phyloP scores from a whole-genome alignment of 495 filamentous ascomycete genomes.

The Daldinia grandis region DNA sequence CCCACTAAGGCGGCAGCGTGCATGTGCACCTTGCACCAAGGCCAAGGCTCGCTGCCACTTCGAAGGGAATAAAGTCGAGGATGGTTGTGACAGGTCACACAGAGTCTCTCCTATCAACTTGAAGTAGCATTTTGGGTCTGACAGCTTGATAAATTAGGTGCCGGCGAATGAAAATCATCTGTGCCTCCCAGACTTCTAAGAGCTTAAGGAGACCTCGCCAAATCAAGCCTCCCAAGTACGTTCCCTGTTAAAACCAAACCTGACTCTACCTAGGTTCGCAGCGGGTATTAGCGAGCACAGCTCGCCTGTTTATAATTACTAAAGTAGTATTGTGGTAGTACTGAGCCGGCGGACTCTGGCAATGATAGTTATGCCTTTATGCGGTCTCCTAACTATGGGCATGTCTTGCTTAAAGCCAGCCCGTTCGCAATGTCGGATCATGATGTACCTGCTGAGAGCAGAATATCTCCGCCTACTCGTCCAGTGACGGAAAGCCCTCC shows the following conservation, averaged over 20 bases:
- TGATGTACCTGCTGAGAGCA: constrained; percentile 5
- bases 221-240: constrained; percentile 38
- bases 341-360: background rate
- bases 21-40: constrained; percentile 47
- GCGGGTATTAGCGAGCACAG: background rate
- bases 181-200: constrained; percentile 44
- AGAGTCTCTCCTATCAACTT: background rate
- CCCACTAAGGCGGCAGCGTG: constrained; percentile 45
- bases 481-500: constrained; percentile 3
- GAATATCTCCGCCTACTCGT: constrained; percentile 10
- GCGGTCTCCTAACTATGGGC: constrained; percentile 17
- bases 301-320: background rate
- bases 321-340: constrained; percentile 10
- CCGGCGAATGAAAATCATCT: constrained; percentile 37
- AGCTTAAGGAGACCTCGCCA: constrained; percentile 46
- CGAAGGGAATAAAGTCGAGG: constrained; percentile 35
- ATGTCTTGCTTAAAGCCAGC: constrained; percentile 16
- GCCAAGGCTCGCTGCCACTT: constrained; percentile 49
- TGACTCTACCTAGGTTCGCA: background rate
- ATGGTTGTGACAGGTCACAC: constrained; percentile 44
- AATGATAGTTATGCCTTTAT: background rate
- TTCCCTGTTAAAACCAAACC: background rate
- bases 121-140: background rate
- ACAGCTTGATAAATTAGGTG: constrained; percentile 35
- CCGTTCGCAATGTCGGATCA: constrained; percentile 8